phyloP scores from a whole-genome alignment of 2,329 filamentous ascomycete species.

The Aspergillus ruber region DNA sequence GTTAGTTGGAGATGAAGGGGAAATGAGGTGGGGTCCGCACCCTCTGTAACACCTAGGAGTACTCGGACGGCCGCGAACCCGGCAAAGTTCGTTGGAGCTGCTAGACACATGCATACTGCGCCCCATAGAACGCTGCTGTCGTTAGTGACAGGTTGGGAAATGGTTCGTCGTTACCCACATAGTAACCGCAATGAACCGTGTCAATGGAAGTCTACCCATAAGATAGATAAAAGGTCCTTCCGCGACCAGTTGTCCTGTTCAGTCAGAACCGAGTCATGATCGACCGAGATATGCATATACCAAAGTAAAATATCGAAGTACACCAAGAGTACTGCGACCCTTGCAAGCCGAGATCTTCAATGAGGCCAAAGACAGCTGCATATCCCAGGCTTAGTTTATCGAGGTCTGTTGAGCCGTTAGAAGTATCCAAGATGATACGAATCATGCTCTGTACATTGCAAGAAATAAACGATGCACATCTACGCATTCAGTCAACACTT shows the following conservation, averaged over 20 bases:
- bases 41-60: slow-evolving; percentile 39
- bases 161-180: slow-evolving; percentile 25
- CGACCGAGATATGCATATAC: slow-evolving; percentile 8
- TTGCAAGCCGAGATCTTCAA: slow-evolving; percentile 40
- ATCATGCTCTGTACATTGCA: no score
- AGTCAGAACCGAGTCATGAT: background rate
- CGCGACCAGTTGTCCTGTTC: slow-evolving; percentile 35
- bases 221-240: slow-evolving; percentile 47
- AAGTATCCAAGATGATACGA: background rate
- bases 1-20: background rate
- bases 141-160: background rate
- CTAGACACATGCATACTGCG: slow-evolving; percentile 40
- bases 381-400: slow-evolving; percentile 42
- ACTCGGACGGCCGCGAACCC: slow-evolving; percentile 38
- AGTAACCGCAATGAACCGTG: slow-evolving; percentile 43
- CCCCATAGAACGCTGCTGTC: slow-evolving; percentile 37
- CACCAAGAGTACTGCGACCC: slow-evolving; percentile 45
- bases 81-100: slow-evolving; percentile 35
- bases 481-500: slow-evolving; percentile 4
- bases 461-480: slow-evolving; percentile 38
- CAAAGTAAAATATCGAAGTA: slow-evolving; percentile 27
- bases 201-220: slow-evolving; percentile 43
- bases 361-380: slow-evolving; percentile 37
- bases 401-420: slow-evolving; percentile 35
- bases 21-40: background rate